These are phyloP conservation scores for Geotrichum ghanense DNA, from an alignment of 805 yeast species.

Conservation along the genomic window DNA sequence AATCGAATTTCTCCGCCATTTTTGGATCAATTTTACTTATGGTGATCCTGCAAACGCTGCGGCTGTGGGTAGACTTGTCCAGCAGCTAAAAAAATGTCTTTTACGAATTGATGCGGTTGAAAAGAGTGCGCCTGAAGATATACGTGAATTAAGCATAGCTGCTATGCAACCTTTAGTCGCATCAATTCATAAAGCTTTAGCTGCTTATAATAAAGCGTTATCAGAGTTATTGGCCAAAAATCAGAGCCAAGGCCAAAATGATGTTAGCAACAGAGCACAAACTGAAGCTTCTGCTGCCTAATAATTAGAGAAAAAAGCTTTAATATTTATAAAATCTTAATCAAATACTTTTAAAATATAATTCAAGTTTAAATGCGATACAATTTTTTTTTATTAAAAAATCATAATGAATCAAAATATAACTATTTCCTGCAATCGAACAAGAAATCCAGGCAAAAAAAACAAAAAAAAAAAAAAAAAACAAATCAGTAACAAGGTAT, in stretches of 20 bases:
- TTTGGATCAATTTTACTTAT: conserved; percentile 35
- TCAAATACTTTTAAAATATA: too few species aligned
- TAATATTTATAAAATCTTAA: too few species aligned
- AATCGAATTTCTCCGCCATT: conserved; percentile 63
- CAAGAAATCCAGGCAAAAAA: too few species aligned
- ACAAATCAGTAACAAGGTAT: too few species aligned
- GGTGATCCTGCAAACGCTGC: conserved; percentile 32
- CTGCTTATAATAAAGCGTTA: conserved; percentile 34
- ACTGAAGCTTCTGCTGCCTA: too few species aligned
- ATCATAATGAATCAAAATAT: too few species aligned
- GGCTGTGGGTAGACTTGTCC: conserved; percentile 35
- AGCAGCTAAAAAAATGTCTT: conserved; percentile 37
- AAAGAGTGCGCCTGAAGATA: conserved; percentile 12
- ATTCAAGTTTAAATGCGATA: too few species aligned
- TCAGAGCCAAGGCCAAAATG: conserved; percentile 2
- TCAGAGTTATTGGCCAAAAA: conserved; percentile 8
- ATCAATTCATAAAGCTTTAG: conserved; percentile 37
- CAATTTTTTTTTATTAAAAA: too few species aligned
- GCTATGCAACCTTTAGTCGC: conserved; percentile 33
- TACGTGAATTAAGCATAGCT: conserved; percentile 9
- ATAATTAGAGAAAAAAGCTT: too few species aligned
- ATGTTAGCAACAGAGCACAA: too few species aligned
- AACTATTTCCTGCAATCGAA: too few species aligned
- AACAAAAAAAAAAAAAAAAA: too few species aligned
- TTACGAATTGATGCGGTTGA: conserved; percentile 31